phyloP scores from a whole-genome alignment of 768 basidiomycete species.

The Glaciozyma antarctica region DNA sequence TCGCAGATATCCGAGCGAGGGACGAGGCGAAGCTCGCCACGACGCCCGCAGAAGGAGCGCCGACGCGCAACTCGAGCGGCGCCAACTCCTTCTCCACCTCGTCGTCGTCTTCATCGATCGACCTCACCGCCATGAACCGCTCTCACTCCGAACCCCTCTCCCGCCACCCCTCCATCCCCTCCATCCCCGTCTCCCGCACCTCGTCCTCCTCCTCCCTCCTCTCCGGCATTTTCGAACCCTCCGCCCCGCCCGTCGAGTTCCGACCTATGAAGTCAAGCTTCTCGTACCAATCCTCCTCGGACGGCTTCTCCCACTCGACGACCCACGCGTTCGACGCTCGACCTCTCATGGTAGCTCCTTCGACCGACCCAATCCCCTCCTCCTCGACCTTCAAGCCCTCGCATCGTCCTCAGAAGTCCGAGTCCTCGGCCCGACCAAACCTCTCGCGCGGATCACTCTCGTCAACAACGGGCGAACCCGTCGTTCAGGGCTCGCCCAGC shows the following conservation, averaged over 20 bases:
- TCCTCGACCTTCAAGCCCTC: constrained; percentile 10
- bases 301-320: constrained; percentile 5
- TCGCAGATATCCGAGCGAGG: constrained; percentile 10
- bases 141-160: background rate
- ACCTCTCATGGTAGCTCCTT: background rate
- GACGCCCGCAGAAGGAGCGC: background rate
- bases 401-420: constrained; percentile 12
- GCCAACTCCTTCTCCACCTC: constrained; percentile 5
- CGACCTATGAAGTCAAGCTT: constrained; percentile 10
- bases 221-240: background rate
- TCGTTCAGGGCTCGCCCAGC: background rate
- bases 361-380: background rate
- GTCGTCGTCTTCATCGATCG: background rate
- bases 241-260: background rate
- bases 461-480: background rate
- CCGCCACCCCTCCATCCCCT: background rate
- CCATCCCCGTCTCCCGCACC: background rate
- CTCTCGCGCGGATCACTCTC: constrained; percentile 17
- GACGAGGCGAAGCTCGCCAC: constrained; percentile 3
- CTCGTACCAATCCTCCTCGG: constrained; percentile 15
- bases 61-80: background rate
- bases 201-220: background rate
- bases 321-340: background rate
- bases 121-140: background rate
- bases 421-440: constrained; percentile 11